Conservation (phyloP, 179 eudicot species). For the Gypsophila paniculata region DNA sequence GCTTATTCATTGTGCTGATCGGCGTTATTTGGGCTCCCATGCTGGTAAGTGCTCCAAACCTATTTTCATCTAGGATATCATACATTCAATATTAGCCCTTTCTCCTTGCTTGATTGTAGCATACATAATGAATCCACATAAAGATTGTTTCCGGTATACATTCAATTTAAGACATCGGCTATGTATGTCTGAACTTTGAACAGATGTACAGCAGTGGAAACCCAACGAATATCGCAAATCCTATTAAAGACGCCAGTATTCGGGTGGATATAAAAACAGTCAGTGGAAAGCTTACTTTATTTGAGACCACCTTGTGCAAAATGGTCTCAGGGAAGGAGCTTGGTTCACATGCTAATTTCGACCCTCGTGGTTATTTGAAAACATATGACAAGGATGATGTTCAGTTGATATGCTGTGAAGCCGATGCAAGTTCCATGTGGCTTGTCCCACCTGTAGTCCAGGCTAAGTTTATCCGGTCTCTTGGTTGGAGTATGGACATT, state of each 20-base stretch:
- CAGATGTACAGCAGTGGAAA: slow-evolving; percentile 99
- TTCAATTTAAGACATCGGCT: neutral
- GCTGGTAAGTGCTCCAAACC: slow-evolving; percentile 59
- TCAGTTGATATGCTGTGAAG: slow-evolving; percentile 83
- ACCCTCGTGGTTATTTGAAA: slow-evolving; percentile 55
- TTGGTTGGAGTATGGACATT: slow-evolving; percentile 46
- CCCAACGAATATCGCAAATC: slow-evolving; percentile 93
- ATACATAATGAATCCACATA: neutral
- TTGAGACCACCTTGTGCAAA: slow-evolving; percentile 74
- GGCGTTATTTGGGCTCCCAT: slow-evolving; percentile 98
- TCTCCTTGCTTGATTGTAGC: neutral
- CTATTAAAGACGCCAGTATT: slow-evolving; percentile 81
- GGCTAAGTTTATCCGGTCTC: slow-evolving; percentile 52
- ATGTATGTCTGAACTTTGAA: slow-evolving; percentile 17
- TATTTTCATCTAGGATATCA: neutral
- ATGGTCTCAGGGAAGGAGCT: slow-evolving; percentile 52
- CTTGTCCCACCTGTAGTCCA: slow-evolving; percentile 74
- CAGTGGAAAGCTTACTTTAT: slow-evolving; percentile 75
- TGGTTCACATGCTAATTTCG: slow-evolving; percentile 36
- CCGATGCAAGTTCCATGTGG: slow-evolving; percentile 86
- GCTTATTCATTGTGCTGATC: slow-evolving; percentile 77
- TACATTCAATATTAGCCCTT: neutral
- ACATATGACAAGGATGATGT: slow-evolving; percentile 64
- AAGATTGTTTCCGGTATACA: neutral
- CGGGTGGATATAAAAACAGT: slow-evolving; percentile 72